These are phyloP conservation scores for Diplocarpon mali DNA, from an alignment of 2,329 filamentous ascomycete genomes.

Conservation along the genomic window DNA sequence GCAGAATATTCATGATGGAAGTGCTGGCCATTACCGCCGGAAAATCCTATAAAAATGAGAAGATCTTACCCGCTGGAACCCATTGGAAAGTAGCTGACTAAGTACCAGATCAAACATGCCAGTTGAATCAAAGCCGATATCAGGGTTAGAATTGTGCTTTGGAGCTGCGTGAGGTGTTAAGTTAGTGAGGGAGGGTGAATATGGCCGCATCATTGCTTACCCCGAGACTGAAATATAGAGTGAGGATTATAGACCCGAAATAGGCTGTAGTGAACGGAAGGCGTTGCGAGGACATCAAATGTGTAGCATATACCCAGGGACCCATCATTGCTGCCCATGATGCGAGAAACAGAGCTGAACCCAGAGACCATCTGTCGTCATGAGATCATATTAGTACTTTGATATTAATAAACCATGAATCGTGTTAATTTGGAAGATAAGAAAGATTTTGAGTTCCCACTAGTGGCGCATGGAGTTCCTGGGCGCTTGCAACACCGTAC, in stretches of 20 bases:
- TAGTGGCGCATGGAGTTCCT: background rate
- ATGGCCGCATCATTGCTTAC: slow-evolving; percentile 42
- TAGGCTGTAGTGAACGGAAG: slow-evolving; percentile 90
- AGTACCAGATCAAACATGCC: slow-evolving; percentile 77
- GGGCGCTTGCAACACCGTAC: slow-evolving; percentile 2
- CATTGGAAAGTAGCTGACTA: slow-evolving; percentile 97
- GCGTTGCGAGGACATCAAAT: slow-evolving; percentile 73
- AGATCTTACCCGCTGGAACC: slow-evolving; percentile 56
- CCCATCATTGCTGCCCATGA: slow-evolving; percentile 96
- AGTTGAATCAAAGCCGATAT: slow-evolving; percentile 77
- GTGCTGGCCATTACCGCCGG: background rate
- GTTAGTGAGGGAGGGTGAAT: slow-evolving; percentile 5
- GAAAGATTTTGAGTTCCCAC: background rate
- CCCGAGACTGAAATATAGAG: slow-evolving; percentile 83
- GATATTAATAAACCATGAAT: slow-evolving; percentile 12
- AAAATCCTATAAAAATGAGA: background rate
- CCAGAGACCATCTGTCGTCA: slow-evolving; percentile 76
- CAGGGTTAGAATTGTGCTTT: slow-evolving; percentile 74
- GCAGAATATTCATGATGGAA: no score
- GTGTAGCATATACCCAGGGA: slow-evolving; percentile 68
- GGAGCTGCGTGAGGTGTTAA: slow-evolving; percentile 47
- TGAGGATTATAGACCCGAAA: slow-evolving; percentile 84
- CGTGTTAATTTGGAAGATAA: slow-evolving; percentile 6
- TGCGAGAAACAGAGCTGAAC: slow-evolving; percentile 76
- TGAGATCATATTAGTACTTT: slow-evolving; percentile 21